Base-by-base conservation (phyloP, 768 basidiomycete genomes). In the Leccinum boreale region DNA sequence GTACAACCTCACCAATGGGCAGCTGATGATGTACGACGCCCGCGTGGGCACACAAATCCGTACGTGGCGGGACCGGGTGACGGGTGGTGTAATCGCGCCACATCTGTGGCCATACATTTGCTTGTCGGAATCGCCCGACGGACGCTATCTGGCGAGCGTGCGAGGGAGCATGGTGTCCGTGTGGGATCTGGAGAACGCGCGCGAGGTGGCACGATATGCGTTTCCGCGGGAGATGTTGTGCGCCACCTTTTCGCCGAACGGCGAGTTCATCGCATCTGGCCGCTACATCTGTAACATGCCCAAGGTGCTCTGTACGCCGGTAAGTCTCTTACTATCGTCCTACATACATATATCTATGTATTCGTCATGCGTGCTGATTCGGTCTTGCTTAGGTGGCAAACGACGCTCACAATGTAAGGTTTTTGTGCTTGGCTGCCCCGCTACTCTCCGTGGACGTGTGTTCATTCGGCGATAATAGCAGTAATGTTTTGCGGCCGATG, bases 151-250 rank as follows among this genome's bases (percentile, higher is more conserved):
- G 35, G 61, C 65, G 1, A 68, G 58, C 58, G 67, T 68, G 28
- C 58, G 67, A 3, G 66, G 67, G 9, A 55, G 46, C 2, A 60
- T 46, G 9, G 56, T 68, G 23, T 47, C 28, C 15, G 58, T 67
- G 2, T 67, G 65, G 65, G 58, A 62, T 6, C 23, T 68, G 50
- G 63, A 60, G 47, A 56, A 3, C 7, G 26, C 56, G 10, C 50
- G 6, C 10, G 66, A 67, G 55, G 58, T 67, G 11, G 45, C 58
- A 24, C 64, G 60, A 23, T 67, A 68, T 45, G 4, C 52, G 10
- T 67, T 67, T 56, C 66, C 65, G 12, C 63, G 64, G 10, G 60
- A 62, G 21, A 65, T 68, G 63, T 44, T 63, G 2, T 68, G 64
- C 49, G 66, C 65, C 36, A 58, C 61, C 56, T 67, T 58, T 39